Evolutionary conservation across 108 stramenopile species (phyloP), one percentile per base, ranked within the genome.

Genomic region (Epithemia pelagica): DNA sequence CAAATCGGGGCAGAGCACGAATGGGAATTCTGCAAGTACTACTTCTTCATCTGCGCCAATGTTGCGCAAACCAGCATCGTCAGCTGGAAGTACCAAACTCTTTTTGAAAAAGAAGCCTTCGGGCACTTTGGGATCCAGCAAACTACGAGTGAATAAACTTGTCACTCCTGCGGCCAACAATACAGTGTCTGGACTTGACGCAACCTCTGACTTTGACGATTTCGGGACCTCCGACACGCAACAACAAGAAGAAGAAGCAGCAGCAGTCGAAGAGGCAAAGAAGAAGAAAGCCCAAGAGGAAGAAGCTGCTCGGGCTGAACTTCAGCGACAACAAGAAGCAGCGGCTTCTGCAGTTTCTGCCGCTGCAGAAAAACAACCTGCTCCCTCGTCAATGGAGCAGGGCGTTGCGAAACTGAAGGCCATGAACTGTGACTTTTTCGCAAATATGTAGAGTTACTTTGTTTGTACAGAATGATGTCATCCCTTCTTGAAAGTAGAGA

Each of bases 341-440:
- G 0, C 71, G 2, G 68, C 61, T n/a, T 22, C 73, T 2, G 54
- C 37, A 33, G 73, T 64, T 7, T n/a, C 68, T 55, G 54, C 64
- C 19, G 72, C 66, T 19, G 69, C 77, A 2, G 64, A 29, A 24
- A 30, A 62, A 32, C 10, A 52, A 55, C 78, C 79, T 23, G 32
- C 61, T 0, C 27, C 64, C 25, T 67, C 67, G 30, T 68, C 74
- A 23, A 81, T 83, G 83, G 81, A 89, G 65, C 78, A 83, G 21
- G 80, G 77, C 54, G 67, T 94, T 75, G 73, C 77, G 32, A 85
- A 82, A 32, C 57, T 90, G 69, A 78, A 85, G 70, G 69, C 73
- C 19, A 94, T 94, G 92, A 94, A 82, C 66, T 73, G 70, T 55
- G 92, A 89, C 64, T 94, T 94, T 76, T 94, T 94, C 78, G 85